A percentile compares a stretch with the other conserved stretches of the same genome.
These are phyloP conservation scores for Aspergillus nidulans DNA, from an alignment of 495 filamentous ascomycete species.

Conservation along the genomic window DNA sequence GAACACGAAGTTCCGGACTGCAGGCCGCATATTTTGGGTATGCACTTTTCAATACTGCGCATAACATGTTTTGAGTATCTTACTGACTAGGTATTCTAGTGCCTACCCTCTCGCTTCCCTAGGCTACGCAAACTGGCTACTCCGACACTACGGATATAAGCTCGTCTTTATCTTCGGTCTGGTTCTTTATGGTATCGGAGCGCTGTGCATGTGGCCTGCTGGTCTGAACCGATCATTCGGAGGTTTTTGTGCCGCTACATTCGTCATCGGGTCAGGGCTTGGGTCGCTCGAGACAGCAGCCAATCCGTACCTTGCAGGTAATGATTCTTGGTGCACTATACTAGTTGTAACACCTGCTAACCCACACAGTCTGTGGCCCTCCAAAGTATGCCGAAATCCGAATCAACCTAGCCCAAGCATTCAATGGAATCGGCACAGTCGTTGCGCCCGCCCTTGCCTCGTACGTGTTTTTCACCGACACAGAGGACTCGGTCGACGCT, in stretches of 20 bases:
- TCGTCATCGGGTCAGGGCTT: conserved; percentile 67
- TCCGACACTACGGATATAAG: conserved; percentile 51
- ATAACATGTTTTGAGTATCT: background rate
- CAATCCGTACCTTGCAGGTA: conserved; percentile 60
- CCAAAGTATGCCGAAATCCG: conserved; percentile 65
- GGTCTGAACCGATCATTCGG: conserved; percentile 50
- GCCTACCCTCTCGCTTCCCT: conserved; percentile 58
- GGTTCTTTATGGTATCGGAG: conserved; percentile 48
- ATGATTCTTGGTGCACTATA: background rate
- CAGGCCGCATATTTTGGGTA: conserved; percentile 53
- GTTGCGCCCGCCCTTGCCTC: conserved; percentile 63
- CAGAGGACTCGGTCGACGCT: conserved; percentile 44
- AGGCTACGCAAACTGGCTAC: conserved; percentile 55
- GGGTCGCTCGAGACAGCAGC: conserved; percentile 70
- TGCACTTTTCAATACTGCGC: background rate
- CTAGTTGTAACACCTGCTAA: background rate
- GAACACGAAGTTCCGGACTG: conserved; percentile 47
- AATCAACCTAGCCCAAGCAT: conserved; percentile 62
- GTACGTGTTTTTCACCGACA: conserved; percentile 62
- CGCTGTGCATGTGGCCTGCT: conserved; percentile 53
- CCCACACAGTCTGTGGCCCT: conserved; percentile 52
- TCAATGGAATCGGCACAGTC: conserved; percentile 59
- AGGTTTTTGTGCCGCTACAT: conserved; percentile 61
- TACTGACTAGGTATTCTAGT: conserved; percentile 17
- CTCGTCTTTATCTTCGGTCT: conserved; percentile 51